Base-by-base conservation (phyloP, 148 eudicot genomes). In the Dianthus caryophyllus region DNA sequence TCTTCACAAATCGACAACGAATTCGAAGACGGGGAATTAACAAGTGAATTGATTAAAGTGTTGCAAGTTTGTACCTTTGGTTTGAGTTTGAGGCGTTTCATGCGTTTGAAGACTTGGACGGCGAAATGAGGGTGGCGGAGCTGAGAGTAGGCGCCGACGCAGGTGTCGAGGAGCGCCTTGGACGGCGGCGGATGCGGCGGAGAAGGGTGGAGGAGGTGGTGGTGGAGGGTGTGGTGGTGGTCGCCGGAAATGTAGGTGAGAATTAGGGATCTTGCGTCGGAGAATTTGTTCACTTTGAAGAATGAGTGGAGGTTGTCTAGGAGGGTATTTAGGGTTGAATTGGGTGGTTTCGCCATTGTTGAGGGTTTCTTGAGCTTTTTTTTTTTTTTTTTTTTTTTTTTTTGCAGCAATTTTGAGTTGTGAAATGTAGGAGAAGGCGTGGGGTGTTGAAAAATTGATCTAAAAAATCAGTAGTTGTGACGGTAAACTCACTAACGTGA, bases 61-160 rank as follows among this genome's bases (percentile, higher is more conserved):
- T 87, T 85, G 82, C 85, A 80, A 27, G 98, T 87, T 1, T 78
- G 75, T 5, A 80, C 9, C 36, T 82, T 85, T 4, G 96, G 96
- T 2, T 66, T 52, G 11, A 80, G 57, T 13, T 36, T 67, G 6
- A 69, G 79, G 12, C 85, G 79, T 71, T 83, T 85, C 98, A 89
- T 92, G 62, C 73, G 80, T 71, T 84, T 84, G 77, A 92, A 89
- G 24, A 92, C 49, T 9, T 77, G 80, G 9, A 80, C 47, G 26
- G 88, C 93, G 38, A 82, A 80, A 33, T 85, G 82, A 38, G 90
- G 87, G n/a, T 65, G 73, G 0, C 87, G 84, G 33, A 41, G 71
- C 1, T 82, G 83, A 25, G 80, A 78, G 53, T 88, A 91, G 3
- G 90, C 85, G 1, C 81, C 78, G 6, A 88, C 70, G 20, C 85